phyloP scores from a whole-genome alignment of 768 basidiomycete species.

The Boletales sp. region DNA sequence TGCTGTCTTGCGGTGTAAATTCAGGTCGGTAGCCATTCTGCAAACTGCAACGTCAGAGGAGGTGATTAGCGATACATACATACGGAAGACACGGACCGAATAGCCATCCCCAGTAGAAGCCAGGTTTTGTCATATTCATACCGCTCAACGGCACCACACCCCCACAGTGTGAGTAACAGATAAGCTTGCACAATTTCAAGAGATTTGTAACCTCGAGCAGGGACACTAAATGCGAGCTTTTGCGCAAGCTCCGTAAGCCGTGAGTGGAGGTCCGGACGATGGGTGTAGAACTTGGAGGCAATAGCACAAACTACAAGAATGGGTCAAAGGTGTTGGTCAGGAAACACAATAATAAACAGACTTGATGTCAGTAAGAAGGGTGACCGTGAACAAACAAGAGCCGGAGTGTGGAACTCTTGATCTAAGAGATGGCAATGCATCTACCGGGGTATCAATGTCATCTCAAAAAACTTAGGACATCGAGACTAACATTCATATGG shows the following conservation, averaged over 20 bases:
- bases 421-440: slow-evolving; percentile 82
- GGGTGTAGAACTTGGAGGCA: slow-evolving; percentile 83
- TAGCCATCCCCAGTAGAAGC: slow-evolving; percentile 83
- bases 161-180: slow-evolving; percentile 83
- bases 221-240: slow-evolving; percentile 84
- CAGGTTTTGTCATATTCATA: slow-evolving; percentile 97
- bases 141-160: slow-evolving; percentile 90
- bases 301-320: slow-evolving; percentile 80
- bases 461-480: neutral
- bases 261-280: slow-evolving; percentile 77
- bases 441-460: slow-evolving; percentile 34
- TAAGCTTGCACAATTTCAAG: slow-evolving; percentile 96
- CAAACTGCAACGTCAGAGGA: slow-evolving; percentile 9
- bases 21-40: slow-evolving; percentile 95
- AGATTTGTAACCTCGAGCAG: slow-evolving; percentile 86
- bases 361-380: slow-evolving; percentile 94
- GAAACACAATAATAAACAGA: slow-evolving; percentile 35
- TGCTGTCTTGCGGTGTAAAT: slow-evolving; percentile 84
- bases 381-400: slow-evolving; percentile 89
- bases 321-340: neutral
- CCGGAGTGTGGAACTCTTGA: slow-evolving; percentile 87
- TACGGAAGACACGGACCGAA: slow-evolving; percentile 46
- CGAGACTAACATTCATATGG: slow-evolving; percentile 60
- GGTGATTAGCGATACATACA: neutral
- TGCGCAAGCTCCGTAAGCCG: slow-evolving; percentile 79